Evolutionary conservation across 1,284 basidiomycete species (phyloP), one percentile per base, ranked within the genome.

Genomic region (Cutaneotrichosporon curvatum): DNA sequence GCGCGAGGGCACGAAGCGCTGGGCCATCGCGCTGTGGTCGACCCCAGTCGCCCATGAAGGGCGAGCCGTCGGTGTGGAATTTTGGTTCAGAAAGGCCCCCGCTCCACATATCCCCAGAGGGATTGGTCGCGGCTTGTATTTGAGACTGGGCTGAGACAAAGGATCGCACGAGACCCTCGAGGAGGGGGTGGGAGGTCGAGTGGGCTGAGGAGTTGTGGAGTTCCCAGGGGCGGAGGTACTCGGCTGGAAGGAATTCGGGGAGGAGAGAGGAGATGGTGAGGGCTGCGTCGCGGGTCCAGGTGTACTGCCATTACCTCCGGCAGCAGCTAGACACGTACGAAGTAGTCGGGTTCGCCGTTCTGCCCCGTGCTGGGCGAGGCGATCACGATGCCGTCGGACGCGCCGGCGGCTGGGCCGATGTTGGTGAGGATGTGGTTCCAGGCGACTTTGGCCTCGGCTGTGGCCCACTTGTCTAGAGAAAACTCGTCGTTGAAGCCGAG

Each of bases 21-120:
- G 76, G 75, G 0, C 76, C 76, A 45, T 78, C 76, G 19, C 66
- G 55, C 43, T 76, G 75, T 3, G 75, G 75, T 45, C 75, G 48
- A 4, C 75, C 75, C 75, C 74, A 76, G 32, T 50, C 43, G 5
- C 57, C 70, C 2, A 50, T 56, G 57, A 73, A 76, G 1, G 71
- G 57, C 1, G 57, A 60, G 14, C 72, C 71, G 50, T 74, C 59
- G 6, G 70, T 65, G 21, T 74, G 40, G 53, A 74, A 78, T 60
- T 79, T 79, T 31, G 76, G 76, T 55, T 79, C 77, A n/a, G 74
- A 75, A 18, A 78, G 49, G 1, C 76, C 75, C 9, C 76, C 76
- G n/a, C 56, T 57, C 43, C 41, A 57, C 5, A 74, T 67, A 10
- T 69, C 67, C 9, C 76, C 76, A 2, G 71, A 71, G 0, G 66